These are phyloP conservation scores for Mucor saturninus DNA, from an alignment of 371 early-diverging fungal genomes.

Conservation along the genomic window DNA sequence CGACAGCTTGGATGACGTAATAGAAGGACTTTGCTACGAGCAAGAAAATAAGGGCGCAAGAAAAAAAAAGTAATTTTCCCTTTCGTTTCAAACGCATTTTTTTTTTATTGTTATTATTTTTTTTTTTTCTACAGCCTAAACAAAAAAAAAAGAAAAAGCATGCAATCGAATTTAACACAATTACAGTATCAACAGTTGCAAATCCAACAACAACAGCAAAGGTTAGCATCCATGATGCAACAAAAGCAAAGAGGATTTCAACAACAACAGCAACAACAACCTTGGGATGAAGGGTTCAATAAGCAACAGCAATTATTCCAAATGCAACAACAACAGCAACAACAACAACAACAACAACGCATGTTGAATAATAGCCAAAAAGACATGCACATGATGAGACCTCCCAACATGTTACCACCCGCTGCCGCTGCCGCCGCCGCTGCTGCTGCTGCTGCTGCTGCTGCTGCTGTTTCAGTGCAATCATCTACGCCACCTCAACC, in stretches of 20 bases:
- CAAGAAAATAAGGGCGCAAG: too few relatives aligned
- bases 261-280: conserved; percentile 6
- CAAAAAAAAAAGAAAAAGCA: neutral
- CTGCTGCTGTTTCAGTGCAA: conserved; percentile 22
- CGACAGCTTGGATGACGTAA: neutral
- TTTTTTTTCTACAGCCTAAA: neutral
- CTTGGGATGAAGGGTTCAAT: neutral
- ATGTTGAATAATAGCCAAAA: neutral
- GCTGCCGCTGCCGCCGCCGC: conserved; percentile 16
- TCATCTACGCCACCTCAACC: conserved; percentile 36
- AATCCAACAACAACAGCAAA: conserved; percentile 21
- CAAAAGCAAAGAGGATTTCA: conserved; percentile 10
- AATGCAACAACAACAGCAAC: conserved; percentile 4
- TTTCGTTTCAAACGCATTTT: neutral
- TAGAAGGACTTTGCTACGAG: neutral
- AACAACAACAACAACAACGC: conserved; percentile 1
- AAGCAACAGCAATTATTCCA: conserved; percentile 4
- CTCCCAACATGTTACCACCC: conserved; percentile 16
- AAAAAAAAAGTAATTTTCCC: too few relatives aligned
- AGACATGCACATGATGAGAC: conserved; percentile 7
- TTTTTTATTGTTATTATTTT: neutral
- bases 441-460: conserved; percentile 27
- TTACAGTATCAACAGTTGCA: conserved; percentile 21
- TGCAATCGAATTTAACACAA: conserved; percentile 20
- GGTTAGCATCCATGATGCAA: conserved; percentile 21